phyloP scores from a whole-genome alignment of 1,139 yeast genomes.

The Blastobotrys proliferans region DNA sequence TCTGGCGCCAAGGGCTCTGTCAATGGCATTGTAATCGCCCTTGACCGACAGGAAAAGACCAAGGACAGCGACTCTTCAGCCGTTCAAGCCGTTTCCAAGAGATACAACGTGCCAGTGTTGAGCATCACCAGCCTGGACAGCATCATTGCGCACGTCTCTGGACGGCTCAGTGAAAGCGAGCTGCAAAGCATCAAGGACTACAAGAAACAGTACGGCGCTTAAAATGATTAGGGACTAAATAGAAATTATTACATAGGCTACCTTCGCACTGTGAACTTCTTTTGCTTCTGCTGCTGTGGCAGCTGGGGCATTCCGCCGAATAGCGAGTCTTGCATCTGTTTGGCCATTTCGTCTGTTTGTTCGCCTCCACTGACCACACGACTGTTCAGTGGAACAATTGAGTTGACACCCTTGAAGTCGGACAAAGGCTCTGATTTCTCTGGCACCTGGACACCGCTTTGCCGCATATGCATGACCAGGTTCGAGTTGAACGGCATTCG shows the following conservation, averaged over 20 bases:
- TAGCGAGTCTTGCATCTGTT: constrained; percentile 37
- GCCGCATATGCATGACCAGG: constrained; percentile 37
- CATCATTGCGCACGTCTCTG: constrained; percentile 58
- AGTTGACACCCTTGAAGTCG: constrained; percentile 79
- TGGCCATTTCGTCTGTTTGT: constrained; percentile 61
- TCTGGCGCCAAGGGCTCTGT: constrained; percentile 64
- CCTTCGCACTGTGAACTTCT: constrained; percentile 26
- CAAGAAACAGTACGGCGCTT: constrained; percentile 29
- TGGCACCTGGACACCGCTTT: constrained; percentile 47
- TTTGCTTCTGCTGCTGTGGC: constrained; percentile 17
- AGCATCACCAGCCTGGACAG: constrained; percentile 76
- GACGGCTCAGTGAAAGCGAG: constrained; percentile 43
- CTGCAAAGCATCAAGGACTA: constrained; percentile 34
- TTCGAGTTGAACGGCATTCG: constrained; percentile 60
- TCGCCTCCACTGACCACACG: constrained; percentile 80
- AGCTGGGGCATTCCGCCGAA: constrained; percentile 30
- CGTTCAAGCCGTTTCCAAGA: constrained; percentile 70
- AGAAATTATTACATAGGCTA: background rate
- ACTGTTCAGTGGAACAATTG: constrained; percentile 81
- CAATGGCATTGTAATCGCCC: constrained; percentile 82
- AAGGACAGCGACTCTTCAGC: constrained; percentile 67
- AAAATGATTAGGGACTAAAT: background rate
- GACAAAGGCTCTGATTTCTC: constrained; percentile 63
- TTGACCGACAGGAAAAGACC: constrained; percentile 92
- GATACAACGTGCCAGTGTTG: constrained; percentile 74